Percentiles rank a stretch among this genome's conserved stretches.
These are phyloP conservation scores for Apiospora sp. DNA, from an alignment of 2,329 filamentous ascomycete genomes.

Conservation along the genomic window DNA sequence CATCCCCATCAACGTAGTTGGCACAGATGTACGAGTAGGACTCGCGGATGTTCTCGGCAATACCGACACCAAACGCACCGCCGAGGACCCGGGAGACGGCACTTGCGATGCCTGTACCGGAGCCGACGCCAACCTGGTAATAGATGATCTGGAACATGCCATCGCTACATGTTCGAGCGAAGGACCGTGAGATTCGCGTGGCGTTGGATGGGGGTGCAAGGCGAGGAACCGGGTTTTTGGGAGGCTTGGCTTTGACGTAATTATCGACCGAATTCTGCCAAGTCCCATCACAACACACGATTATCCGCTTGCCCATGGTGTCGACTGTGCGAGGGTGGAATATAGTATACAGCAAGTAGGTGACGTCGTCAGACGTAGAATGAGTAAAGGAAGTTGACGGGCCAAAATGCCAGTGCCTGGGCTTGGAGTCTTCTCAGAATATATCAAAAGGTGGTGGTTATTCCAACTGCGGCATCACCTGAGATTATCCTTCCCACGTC, in stretches of 20 bases:
- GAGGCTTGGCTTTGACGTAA: conserved; percentile 49
- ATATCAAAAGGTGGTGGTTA: neutral
- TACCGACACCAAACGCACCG: conserved; percentile 62
- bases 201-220: conserved; percentile 66
- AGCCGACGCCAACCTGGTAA: conserved; percentile 69
- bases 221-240: conserved; percentile 47
- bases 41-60: conserved; percentile 66
- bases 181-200: conserved; percentile 65
- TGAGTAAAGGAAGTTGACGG: neutral
- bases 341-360: neutral
- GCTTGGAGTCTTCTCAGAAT: no score
- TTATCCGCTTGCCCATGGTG: conserved; percentile 51
- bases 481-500: neutral
- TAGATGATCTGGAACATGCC: conserved; percentile 65
- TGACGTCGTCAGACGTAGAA: neutral
- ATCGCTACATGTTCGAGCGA: conserved; percentile 59
- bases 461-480: neutral
- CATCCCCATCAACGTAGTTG: conserved; percentile 66
- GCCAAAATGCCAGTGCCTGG: neutral
- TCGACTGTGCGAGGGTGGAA: neutral
- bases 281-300: conserved; percentile 62
- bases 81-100: conserved; percentile 59
- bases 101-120: conserved; percentile 55
- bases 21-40: conserved; percentile 69
- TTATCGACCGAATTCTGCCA: conserved; percentile 63